Evolutionary conservation across 2,329 filamentous ascomycete species (phyloP), one percentile per base, ranked within the genome.

Genomic region (Lomentospora prolificans): DNA sequence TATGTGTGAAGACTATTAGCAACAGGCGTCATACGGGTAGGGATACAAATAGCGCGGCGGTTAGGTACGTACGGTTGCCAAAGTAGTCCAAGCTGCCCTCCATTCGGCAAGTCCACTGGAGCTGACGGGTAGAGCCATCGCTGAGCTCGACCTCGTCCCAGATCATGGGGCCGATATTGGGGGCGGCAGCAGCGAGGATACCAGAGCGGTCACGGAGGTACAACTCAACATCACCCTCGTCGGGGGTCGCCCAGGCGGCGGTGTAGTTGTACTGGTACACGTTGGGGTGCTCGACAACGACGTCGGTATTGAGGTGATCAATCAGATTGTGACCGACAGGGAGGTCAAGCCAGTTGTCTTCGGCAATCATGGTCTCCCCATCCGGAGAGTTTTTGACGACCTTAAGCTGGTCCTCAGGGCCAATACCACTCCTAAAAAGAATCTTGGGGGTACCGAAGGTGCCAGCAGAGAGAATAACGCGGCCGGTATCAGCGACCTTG

Each of bases 361-460:
- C 67, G 3, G 69, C 64, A 24, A 80, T 74, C 74, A 83, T 79
- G 2, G 71, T 75, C 12, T 72, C 61, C 0, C 76, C 77, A 59
- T 82, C 79, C 7, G 66, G 66, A 1, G 77, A 79, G 53, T 64
- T 67, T 51, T 75, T 68, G 28, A 82, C 79, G 10, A 81, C 64
- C 19, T 72, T 64, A 24, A 84, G 72, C 64, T 88, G 72, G 72
- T 81, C 75, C 70, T 70, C 67, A 22, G 83, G 84, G 3, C 85
- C 86, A 60, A 87, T 89, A 61, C 86, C 74, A 51, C 81, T 85
- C 63, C 84, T 77, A 68, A 87, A 75, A 2, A 89, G 75, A 51
- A 90, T 72, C 68, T 86, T 86, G 12, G 84, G 75, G 2, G 83
- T 83, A n/a, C 84, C 84, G 59, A 89, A 87, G 1, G 85, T 73